These are phyloP conservation scores for Melanogaster broomeanus DNA, from an alignment of 768 basidiomycete species.

Conservation along the genomic window DNA sequence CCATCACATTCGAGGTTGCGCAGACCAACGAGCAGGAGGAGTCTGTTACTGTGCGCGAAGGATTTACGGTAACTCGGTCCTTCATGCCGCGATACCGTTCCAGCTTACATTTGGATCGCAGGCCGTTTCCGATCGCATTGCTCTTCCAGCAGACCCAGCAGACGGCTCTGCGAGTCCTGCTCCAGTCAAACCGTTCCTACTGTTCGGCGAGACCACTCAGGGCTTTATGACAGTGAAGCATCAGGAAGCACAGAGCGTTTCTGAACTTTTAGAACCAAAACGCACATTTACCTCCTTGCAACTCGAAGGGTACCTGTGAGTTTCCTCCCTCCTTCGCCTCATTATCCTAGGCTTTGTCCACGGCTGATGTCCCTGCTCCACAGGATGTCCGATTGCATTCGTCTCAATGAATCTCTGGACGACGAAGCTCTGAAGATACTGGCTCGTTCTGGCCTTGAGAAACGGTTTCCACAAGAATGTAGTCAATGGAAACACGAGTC, in stretches of 20 bases:
- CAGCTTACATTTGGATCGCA: background rate
- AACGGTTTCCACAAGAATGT: constrained; percentile 25
- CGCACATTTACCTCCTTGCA: constrained; percentile 2
- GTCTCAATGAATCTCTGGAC: constrained; percentile 23
- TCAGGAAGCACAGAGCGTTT: constrained; percentile 6
- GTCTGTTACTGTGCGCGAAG: constrained; percentile 41
- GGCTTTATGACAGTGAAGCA: constrained; percentile 39
- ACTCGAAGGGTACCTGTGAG: constrained; percentile 24
- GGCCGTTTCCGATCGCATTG: constrained; percentile 15
- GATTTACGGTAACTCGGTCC: constrained; percentile 44
- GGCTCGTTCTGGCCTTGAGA: constrained; percentile 27
- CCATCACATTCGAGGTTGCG: constrained; percentile 53
- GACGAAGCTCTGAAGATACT: constrained; percentile 30
- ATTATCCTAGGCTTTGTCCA: background rate
- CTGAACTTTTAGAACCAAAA: background rate
- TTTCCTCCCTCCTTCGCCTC: background rate
- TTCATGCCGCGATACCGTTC: background rate
- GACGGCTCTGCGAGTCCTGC: constrained; percentile 7
- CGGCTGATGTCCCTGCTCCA: background rate
- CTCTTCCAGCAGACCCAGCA: constrained; percentile 2
- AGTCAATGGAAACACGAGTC: constrained; percentile 22
- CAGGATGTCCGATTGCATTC: constrained; percentile 26
- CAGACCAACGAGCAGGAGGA: constrained; percentile 60
- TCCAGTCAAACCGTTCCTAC: constrained; percentile 26
- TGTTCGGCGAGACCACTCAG: constrained; percentile 43